A percentile compares a stretch with the other conserved stretches of the same genome.
These are phyloP conservation scores for Gillenia trifoliata DNA, from an alignment of 306 rosid genomes.

Conservation along the genomic window DNA sequence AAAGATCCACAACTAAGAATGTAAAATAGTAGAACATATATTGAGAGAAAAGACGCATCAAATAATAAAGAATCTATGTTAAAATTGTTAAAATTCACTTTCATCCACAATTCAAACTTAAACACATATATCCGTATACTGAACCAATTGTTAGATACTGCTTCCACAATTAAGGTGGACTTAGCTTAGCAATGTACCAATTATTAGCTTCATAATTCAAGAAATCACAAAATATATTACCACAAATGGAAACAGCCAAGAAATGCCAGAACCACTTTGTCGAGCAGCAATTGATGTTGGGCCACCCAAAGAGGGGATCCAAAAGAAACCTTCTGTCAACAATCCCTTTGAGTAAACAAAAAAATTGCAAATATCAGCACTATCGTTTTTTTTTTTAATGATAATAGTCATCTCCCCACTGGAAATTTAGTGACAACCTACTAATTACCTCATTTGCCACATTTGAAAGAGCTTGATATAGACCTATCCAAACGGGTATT, in stretches of 20 bases:
- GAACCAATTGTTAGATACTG: background rate
- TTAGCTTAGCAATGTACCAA: constrained; percentile 4
- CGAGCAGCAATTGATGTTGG: constrained; percentile 96
- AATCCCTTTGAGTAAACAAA: constrained; percentile 57
- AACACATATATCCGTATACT: background rate
- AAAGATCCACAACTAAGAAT: constrained; percentile 9
- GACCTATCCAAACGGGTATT: constrained; percentile 97
- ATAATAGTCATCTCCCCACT: background rate
- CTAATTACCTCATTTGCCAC: constrained; percentile 91
- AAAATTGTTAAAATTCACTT: background rate
- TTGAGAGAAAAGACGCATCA: background rate
- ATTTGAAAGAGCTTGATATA: constrained; percentile 96
- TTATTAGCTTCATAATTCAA: constrained; percentile 14
- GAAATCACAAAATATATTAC: constrained; percentile 38
- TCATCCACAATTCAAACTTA: background rate
- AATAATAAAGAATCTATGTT: background rate
- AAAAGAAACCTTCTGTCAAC: constrained; percentile 95
- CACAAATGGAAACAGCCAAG: constrained; percentile 98
- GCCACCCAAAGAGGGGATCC: constrained; percentile 99
- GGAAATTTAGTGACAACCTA: background rate
- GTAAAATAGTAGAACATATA: background rate
- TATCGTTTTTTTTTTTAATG: constrained; percentile 2
- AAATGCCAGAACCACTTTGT: constrained; percentile 92
- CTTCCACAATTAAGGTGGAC: background rate
- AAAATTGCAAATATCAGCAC: constrained; percentile 31